Conservation (phyloP, 2,329 filamentous ascomycete species). For the Ceratocystis colombiana region DNA sequence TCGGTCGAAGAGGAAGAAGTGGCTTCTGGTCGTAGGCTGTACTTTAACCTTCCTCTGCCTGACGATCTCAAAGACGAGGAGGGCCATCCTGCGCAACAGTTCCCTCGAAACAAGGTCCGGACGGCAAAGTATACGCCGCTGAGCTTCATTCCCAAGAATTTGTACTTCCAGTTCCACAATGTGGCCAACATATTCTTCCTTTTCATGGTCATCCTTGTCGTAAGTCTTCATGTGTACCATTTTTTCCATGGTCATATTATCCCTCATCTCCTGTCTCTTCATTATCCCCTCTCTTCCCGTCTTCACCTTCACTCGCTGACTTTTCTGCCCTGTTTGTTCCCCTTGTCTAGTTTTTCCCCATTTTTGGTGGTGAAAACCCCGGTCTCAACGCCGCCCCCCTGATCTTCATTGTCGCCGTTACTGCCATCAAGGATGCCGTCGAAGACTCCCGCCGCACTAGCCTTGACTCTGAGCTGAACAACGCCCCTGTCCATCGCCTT, state of each 20-base stretch:
- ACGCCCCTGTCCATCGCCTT: slow-evolving; percentile 84
- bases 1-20: slow-evolving; percentile 29
- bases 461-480: slow-evolving; percentile 89
- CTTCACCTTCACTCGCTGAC: slow-evolving; percentile 13
- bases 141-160: slow-evolving; percentile 90
- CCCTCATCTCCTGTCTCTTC: neutral
- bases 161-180: slow-evolving; percentile 98
- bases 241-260: too few species aligned
- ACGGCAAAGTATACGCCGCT: slow-evolving; percentile 95
- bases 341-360: slow-evolving; percentile 69
- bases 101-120: slow-evolving; percentile 88
- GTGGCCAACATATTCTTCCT: slow-evolving; percentile 98
- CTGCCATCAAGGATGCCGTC: slow-evolving; percentile 85
- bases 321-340: slow-evolving; percentile 20
- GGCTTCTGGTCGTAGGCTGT: slow-evolving; percentile 50
- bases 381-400: slow-evolving; percentile 82
- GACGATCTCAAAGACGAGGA: slow-evolving; percentile 66
- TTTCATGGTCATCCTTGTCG: slow-evolving; percentile 86
- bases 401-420: slow-evolving; percentile 83
- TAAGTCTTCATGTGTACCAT: slow-evolving; percentile 42
- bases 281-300: neutral
- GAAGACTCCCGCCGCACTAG: slow-evolving; percentile 90
- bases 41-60: slow-evolving; percentile 78
- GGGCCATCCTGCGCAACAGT: slow-evolving; percentile 59
- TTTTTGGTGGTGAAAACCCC: slow-evolving; percentile 86